Evolutionary conservation across 768 basidiomycete genomes (phyloP), one percentile per base, ranked within the genome.

Genomic region (Boletus pseudo-olivaceus): DNA sequence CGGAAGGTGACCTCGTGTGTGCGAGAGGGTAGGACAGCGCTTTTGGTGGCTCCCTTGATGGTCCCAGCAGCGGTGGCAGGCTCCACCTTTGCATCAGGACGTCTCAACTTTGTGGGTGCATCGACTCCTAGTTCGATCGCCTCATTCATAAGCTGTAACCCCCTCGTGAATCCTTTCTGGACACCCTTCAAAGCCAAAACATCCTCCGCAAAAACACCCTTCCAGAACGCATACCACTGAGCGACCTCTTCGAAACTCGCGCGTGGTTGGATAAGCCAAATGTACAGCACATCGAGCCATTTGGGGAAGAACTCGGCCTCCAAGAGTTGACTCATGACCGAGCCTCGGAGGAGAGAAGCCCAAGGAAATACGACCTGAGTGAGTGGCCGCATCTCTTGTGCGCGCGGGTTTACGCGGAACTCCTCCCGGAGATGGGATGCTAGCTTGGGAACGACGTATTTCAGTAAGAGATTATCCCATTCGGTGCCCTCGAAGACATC

Each of bases 261-360:
- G 43, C 75, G 82, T 1, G 93, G 91, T 63, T 93, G 90, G n/a
- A 88, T 78, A 38, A 99, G 85, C 97, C 97, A 98, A 42, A 92
- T 72, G 65, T 95, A 87, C 23, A 99, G 76, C 20, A 90, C 85
- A 46, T 93, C 88, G 55, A 98, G 78, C 94, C 95, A 99, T 67
- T 97, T 96, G 5, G 93, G 91, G 80, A 98, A 98, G 76, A 98
- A 96, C 63, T 93, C 93, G 6, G 81, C 79, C 68, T 96, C 91
- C 58, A 99, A 74, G 12, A 99, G 75, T 64, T 94, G 90, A 1
- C 85, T 79, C 63, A 97, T 79, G 56, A 96, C 81, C 5, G 88
- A 84, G 0, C 83, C 71, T 8, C 90, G 86, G 34, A 98, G 76
- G 51, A 91, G 76, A 32, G 75, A 68, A 11, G 78, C 76, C 97